These are phyloP conservation scores for Colletotrichum liaoningense DNA, from an alignment of 2,329 filamentous ascomycete genomes.

Conservation along the genomic window DNA sequence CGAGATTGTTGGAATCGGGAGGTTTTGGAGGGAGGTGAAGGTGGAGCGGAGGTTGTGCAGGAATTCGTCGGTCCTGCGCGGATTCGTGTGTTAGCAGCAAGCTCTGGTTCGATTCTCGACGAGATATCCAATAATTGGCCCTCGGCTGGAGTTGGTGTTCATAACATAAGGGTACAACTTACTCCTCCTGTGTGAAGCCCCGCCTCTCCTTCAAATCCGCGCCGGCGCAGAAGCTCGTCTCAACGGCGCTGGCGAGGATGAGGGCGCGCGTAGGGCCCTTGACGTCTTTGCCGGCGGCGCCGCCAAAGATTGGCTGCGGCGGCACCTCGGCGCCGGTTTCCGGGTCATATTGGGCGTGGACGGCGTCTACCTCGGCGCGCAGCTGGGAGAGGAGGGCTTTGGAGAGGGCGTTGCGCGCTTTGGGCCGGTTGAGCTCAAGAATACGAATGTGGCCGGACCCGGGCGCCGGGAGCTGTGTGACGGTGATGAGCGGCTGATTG, in stretches of 20 bases:
- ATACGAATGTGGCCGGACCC: slow-evolving; percentile 87
- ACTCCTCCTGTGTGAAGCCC: slow-evolving; percentile 84
- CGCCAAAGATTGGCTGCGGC: slow-evolving; percentile 53
- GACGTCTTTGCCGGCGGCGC: slow-evolving; percentile 55
- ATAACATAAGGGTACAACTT: slow-evolving; percentile 42
- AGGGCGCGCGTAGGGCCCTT: slow-evolving; percentile 79
- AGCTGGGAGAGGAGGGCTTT: slow-evolving; percentile 79
- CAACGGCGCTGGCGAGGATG: slow-evolving; percentile 86
- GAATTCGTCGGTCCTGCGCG: slow-evolving; percentile 79
- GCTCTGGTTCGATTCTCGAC: background rate
- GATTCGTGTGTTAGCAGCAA: slow-evolving; percentile 9
- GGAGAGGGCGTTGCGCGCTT: slow-evolving; percentile 92
- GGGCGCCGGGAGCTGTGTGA: slow-evolving; percentile 81
- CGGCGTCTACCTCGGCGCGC: slow-evolving; percentile 76
- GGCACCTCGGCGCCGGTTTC: slow-evolving; percentile 64
- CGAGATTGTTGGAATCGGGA: slow-evolving; percentile 91
- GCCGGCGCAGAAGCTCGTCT: slow-evolving; percentile 91
- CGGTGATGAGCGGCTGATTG: slow-evolving; percentile 68
- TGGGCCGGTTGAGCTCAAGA: slow-evolving; percentile 86
- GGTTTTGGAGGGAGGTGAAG: slow-evolving; percentile 76
- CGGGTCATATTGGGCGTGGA: slow-evolving; percentile 71
- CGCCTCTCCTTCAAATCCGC: slow-evolving; percentile 92
- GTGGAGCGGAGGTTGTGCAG: slow-evolving; percentile 81
- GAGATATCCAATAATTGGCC: background rate
- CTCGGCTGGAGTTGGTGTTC: background rate